Percentiles rank a stretch among this genome's conserved stretches.
phyloP scores from a whole-genome alignment of 2,329 filamentous ascomycete species.

The Colletotrichum godetiae region DNA sequence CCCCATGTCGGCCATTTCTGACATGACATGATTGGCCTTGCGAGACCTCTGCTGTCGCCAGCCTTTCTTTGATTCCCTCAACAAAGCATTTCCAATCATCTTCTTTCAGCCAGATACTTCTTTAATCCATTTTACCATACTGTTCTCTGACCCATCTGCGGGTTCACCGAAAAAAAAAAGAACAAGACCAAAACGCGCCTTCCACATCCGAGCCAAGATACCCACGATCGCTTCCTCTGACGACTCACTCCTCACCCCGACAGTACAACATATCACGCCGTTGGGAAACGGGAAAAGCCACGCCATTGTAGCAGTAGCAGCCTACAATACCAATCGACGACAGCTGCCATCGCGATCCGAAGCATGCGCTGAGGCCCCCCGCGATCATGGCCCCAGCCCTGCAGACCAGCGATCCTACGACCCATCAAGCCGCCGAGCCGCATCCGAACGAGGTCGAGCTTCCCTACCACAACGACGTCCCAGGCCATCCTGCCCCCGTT shows the following conservation, averaged over 20 bases:
- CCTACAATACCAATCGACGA: neutral
- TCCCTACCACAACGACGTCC: slow-evolving; percentile 13
- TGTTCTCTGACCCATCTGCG: slow-evolving; percentile 2
- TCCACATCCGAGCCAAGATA: neutral
- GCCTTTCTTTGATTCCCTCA: neutral
- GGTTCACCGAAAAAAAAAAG: neutral
- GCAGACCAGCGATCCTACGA: slow-evolving; percentile 29
- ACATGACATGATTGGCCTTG: slow-evolving; percentile 23
- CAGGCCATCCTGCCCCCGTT: slow-evolving; percentile 4
- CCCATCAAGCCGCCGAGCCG: slow-evolving; percentile 28
- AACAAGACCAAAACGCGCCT: slow-evolving; percentile 5
- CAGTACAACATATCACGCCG: neutral
- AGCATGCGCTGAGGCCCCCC: slow-evolving; percentile 28
- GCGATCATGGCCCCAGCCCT: slow-evolving; percentile 34
- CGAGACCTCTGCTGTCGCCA: neutral
- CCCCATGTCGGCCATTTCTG: slow-evolving; percentile 12
- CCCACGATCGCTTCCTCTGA: neutral
- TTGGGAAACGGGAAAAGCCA: neutral
- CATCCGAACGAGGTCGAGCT: slow-evolving; percentile 20
- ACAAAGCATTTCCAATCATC: slow-evolving; percentile 1
- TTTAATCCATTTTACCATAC: neutral
- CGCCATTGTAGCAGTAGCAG: neutral
- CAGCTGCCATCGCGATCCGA: slow-evolving; percentile 1
- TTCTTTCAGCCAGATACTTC: neutral
- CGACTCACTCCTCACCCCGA: neutral